Conservation (phyloP, 257 asterid species). For the Fraxinus cuspidata region DNA sequence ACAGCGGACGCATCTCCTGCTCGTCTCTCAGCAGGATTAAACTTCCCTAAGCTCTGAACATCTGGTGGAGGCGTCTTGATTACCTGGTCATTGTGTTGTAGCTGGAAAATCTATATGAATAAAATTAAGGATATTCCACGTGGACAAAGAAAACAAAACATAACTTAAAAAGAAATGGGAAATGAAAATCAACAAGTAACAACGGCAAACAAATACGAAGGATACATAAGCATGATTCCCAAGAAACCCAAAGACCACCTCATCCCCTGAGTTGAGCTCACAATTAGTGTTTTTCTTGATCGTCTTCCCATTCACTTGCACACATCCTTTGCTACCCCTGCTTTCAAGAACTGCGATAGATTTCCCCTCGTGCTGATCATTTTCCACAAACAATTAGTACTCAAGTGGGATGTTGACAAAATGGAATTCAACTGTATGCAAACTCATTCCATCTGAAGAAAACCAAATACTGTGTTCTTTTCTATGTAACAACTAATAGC, state of each 20-base stretch:
- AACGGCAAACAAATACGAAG: constrained; percentile 31
- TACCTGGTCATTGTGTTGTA: constrained; percentile 56
- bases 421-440: constrained; percentile 23
- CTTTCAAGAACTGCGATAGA: constrained; percentile 74
- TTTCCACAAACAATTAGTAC: constrained; percentile 32
- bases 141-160: constrained; percentile 17
- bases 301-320: constrained; percentile 76
- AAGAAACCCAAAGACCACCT: constrained; percentile 66
- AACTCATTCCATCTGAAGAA: constrained; percentile 3
- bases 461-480: neutral
- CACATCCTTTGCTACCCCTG: constrained; percentile 74
- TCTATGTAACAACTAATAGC: constrained; percentile 12
- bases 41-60: constrained; percentile 60
- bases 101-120: constrained; percentile 67
- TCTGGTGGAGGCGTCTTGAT: constrained; percentile 70
- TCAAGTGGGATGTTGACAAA: constrained; percentile 25
- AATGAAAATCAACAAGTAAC: constrained; percentile 7
- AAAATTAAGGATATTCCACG: constrained; percentile 46
- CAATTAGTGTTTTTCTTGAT: constrained; percentile 53
- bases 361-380: constrained; percentile 65
- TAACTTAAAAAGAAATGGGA: neutral
- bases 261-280: constrained; percentile 86
- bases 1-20: constrained; percentile 89
- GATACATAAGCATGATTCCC: constrained; percentile 90
- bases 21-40: constrained; percentile 57